These are phyloP conservation scores for Lomentospora prolificans DNA, from an alignment of 2,329 filamentous ascomycete species.

Conservation along the genomic window DNA sequence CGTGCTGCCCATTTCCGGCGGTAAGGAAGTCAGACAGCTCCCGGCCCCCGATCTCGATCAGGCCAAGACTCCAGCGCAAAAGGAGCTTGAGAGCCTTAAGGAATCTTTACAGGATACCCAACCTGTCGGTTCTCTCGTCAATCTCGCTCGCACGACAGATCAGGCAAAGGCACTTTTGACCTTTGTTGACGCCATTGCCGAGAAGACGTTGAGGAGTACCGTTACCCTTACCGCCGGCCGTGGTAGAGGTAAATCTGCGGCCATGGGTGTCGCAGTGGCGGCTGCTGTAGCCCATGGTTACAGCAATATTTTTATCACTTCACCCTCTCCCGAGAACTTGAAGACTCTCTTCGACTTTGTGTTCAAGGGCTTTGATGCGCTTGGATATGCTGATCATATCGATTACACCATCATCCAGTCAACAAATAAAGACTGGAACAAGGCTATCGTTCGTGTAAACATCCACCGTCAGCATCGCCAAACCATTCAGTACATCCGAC, in stretches of 20 bases:
- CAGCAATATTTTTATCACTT: constrained; percentile 99
- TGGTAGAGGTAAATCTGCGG: constrained; percentile 94
- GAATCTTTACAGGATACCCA: constrained; percentile 77
- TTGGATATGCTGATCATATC: constrained; percentile 87
- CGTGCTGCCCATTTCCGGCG: constrained; percentile 91
- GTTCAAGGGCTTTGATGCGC: constrained; percentile 93
- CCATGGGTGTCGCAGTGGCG: constrained; percentile 86
- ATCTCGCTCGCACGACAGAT: constrained; percentile 80
- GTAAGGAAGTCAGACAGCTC: constrained; percentile 76
- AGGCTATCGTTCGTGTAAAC: constrained; percentile 95
- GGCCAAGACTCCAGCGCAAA: constrained; percentile 58
- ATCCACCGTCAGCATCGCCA: constrained; percentile 90
- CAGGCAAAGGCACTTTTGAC: constrained; percentile 95
- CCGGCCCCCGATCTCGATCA: constrained; percentile 67
- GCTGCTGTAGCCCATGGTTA: constrained; percentile 93
- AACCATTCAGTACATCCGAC: constrained; percentile 97
- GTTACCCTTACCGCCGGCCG: constrained; percentile 87
- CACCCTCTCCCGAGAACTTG: constrained; percentile 92
- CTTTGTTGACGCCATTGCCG: constrained; percentile 90
- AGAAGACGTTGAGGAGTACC: constrained; percentile 90
- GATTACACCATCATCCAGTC: constrained; percentile 98
- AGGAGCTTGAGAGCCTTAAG: constrained; percentile 79
- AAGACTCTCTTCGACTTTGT: constrained; percentile 98
- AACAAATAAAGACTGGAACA: constrained; percentile 97
- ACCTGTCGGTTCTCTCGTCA: constrained; percentile 74